A percentile compares a stretch with the other conserved stretches of the same genome.
phyloP scores from a whole-genome alignment of 169 alveolate species.

The Plasmodium adleri region DNA sequence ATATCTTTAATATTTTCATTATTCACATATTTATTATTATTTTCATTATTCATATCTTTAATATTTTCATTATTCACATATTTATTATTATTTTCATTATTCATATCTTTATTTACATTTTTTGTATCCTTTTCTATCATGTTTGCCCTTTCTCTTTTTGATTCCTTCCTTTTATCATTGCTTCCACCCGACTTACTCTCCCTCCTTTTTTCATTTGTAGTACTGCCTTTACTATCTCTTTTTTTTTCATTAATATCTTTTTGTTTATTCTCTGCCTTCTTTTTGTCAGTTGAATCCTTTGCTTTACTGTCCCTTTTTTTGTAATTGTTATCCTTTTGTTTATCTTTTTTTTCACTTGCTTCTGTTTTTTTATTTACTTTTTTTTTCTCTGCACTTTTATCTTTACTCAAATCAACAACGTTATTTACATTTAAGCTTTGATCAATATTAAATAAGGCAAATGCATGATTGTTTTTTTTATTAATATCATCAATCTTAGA shows the following conservation, averaged over 20 bases:
- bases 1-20: too few species aligned
- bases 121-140: neutral
- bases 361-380: constrained; percentile 8
- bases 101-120: constrained; percentile 1
- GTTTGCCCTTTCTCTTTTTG: neutral
- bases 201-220: constrained; percentile 2
- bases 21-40: too few species aligned
- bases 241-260: neutral
- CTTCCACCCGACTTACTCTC: constrained; percentile 1
- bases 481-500: neutral
- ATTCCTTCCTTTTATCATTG: neutral
- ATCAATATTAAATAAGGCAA: neutral
- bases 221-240: neutral
- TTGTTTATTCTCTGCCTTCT: neutral
- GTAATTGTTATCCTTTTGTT: neutral
- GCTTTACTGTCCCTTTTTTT: neutral
- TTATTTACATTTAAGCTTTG: neutral
- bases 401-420: neutral
- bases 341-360: neutral
- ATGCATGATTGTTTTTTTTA: neutral
- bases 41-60: neutral
- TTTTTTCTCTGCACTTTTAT: constrained; percentile 5
- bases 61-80: too few species aligned
- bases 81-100: too few species aligned
- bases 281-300: neutral